phyloP scores from a whole-genome alignment of 2,329 filamentous ascomycete species.

The Ilyonectria mors-panacis region DNA sequence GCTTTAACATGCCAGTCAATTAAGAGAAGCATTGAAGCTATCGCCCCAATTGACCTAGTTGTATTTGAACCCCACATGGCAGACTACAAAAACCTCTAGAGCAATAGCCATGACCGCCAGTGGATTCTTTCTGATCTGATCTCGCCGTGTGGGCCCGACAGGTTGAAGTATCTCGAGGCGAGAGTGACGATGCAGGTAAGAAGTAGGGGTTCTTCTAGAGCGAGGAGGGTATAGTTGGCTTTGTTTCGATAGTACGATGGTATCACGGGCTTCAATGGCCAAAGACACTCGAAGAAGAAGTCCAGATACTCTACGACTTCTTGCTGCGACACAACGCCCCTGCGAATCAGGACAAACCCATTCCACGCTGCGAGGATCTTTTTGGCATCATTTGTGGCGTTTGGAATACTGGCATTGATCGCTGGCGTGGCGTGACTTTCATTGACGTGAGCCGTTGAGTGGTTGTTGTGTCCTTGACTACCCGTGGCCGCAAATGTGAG shows the following conservation, averaged over 20 bases:
- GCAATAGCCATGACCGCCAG: conserved; percentile 34
- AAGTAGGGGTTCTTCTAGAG: conserved; percentile 29
- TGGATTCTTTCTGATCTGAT: conserved; percentile 36
- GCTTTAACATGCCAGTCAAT: conserved; percentile 36
- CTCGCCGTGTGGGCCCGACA: conserved; percentile 25
- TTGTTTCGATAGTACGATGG: conserved; percentile 28
- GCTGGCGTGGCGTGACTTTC: conserved; percentile 11
- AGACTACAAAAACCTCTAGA: conserved; percentile 27
- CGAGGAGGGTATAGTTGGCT: conserved; percentile 13
- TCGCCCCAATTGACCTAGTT: conserved; percentile 28
- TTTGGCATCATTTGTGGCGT: background rate
- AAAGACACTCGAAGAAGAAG: conserved; percentile 33
- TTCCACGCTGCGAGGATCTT: conserved; percentile 18
- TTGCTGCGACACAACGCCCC: conserved; percentile 31
- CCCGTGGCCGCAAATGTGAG: conserved; percentile 29
- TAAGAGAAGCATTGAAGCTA: conserved; percentile 29
- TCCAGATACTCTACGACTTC: conserved; percentile 27
- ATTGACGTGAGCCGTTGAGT: conserved; percentile 1
- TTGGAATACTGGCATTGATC: background rate
- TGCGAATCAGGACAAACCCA: conserved; percentile 26
- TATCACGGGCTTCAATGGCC: conserved; percentile 34
- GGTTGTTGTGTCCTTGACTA: conserved; percentile 9
- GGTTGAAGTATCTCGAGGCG: conserved; percentile 29
- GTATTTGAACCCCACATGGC: conserved; percentile 36
- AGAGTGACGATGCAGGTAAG: conserved; percentile 30